Percentiles rank a stretch among this genome's conserved stretches.
These are phyloP conservation scores for Phellinidium pouzarii DNA, from an alignment of 1,284 basidiomycete species.

Conservation along the genomic window DNA sequence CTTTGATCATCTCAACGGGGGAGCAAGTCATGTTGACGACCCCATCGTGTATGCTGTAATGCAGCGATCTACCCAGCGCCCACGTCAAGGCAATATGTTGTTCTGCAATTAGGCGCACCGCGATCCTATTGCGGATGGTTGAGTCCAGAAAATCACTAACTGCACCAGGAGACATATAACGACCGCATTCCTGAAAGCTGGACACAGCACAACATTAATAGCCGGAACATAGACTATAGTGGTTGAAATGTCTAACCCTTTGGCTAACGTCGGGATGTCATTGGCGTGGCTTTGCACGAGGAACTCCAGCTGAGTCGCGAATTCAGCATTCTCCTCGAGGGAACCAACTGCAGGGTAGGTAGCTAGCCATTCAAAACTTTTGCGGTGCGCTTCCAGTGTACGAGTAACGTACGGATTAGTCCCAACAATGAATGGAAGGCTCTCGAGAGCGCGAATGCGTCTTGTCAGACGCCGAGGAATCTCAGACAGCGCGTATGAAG, in stretches of 20 bases:
- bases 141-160: conserved; percentile 78
- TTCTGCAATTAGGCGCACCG: conserved; percentile 85
- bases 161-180: conserved; percentile 75
- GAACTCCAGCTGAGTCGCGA: conserved; percentile 60
- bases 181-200: conserved; percentile 82
- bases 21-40: conserved; percentile 67
- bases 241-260: too few species aligned
- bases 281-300: conserved; percentile 77
- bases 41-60: conserved; percentile 41
- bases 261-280: conserved; percentile 85
- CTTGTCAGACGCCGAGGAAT: conserved; percentile 68
- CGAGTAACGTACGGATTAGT: conserved; percentile 83
- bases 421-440: conserved; percentile 80
- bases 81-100: conserved; percentile 83
- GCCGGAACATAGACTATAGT: too few species aligned
- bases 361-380: conserved; percentile 69
- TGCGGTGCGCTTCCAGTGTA: conserved; percentile 66
- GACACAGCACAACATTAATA: too few species aligned
- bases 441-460: conserved; percentile 63
- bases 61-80: conserved; percentile 39
- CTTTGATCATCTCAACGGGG: conserved; percentile 62
- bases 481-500: conserved; percentile 62
- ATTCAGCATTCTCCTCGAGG: conserved; percentile 64
- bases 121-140: conserved; percentile 82
- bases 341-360: conserved; percentile 61